Base-by-base conservation (phyloP, 2,329 filamentous ascomycete genomes). In the Neonectria punicea region DNA sequence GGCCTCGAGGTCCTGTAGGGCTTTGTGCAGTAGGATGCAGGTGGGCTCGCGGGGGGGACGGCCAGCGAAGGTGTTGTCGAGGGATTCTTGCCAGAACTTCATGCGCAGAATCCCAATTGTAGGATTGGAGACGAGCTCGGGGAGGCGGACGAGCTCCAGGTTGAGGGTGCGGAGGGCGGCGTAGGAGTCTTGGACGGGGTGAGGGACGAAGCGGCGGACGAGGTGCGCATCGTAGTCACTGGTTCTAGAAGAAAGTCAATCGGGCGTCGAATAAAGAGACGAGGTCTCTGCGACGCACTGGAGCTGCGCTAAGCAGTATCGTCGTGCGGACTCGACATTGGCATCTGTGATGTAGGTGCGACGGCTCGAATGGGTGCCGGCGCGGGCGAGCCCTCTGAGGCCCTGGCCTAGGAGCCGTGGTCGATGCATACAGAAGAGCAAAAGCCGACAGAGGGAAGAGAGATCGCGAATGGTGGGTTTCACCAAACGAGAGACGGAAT, bases 91-190 rank as follows among this genome's bases (percentile, higher is more conserved):
- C 93, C 96, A 98, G 83, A 98, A 98, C 78, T 97, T 93, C 80
- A 97, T 91, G 69, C 96, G 93, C 85, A 98, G 89, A 57, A 90
- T 86, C 54, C 93, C 95, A 66, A 98, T 92, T 4, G 91, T 91
- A n/a, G 92, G 89, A 66, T 92, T 96, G 51, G 93, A 96, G 20
- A 96, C 94, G 13, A 92, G 89, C 80, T 98, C 95, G 62, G 96
- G 93, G 67, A 98, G 92, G 62, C 93, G 89, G 49, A 95, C 93
- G 65, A 98, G 88, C 79, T 98, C 95, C 74, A 98, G 87, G 77
- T 99, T 99, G 79, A 99, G 90, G 55, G 94, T 92, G 68, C 95
- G 92, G 63, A 99, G 89, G 64, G 94, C 93, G 71, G 97, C 88
- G 81, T 98, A 98, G 70, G 93, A 91, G 79, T 97, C 90, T 74